Conservation (phyloP, 768 basidiomycete genomes). For the Coprinopsis strossmayeri region DNA sequence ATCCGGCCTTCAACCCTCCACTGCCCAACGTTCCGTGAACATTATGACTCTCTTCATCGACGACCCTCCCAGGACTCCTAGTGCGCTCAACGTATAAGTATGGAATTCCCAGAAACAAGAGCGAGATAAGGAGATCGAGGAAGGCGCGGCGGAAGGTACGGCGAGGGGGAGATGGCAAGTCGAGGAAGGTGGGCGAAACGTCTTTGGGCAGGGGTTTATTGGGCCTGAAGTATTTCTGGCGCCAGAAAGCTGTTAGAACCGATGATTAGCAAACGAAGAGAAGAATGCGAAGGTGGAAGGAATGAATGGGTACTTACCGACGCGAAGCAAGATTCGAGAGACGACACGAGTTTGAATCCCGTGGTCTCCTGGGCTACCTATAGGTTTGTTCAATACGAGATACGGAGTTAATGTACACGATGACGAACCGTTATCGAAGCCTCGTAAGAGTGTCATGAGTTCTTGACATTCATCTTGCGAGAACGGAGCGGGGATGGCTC, state of each 20-base stretch:
- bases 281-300: background rate
- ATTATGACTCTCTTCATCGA: constrained; percentile 45
- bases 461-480: constrained; percentile 74
- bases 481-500: constrained; percentile 58
- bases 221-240: constrained; percentile 64
- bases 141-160: constrained; percentile 39
- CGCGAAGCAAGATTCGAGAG: constrained; percentile 60
- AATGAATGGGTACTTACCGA: constrained; percentile 40
- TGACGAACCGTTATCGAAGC: constrained; percentile 19
- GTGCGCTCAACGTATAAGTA: constrained; percentile 62
- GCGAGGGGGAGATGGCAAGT: constrained; percentile 20
- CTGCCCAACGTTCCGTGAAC: background rate
- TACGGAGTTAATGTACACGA: background rate
- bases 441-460: constrained; percentile 50
- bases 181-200: constrained; percentile 24
- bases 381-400: constrained; percentile 1
- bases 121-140: constrained; percentile 52
- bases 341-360: constrained; percentile 53
- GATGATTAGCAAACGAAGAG: background rate
- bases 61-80: constrained; percentile 30
- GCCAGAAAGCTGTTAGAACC: constrained; percentile 49
- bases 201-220: constrained; percentile 60
- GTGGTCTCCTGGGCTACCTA: constrained; percentile 27
- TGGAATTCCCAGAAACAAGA: constrained; percentile 73
- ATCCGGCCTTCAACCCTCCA: constrained; percentile 26